phyloP scores from a whole-genome alignment of 371 early-diverging fungal genomes.

The Mortierella sp. region DNA sequence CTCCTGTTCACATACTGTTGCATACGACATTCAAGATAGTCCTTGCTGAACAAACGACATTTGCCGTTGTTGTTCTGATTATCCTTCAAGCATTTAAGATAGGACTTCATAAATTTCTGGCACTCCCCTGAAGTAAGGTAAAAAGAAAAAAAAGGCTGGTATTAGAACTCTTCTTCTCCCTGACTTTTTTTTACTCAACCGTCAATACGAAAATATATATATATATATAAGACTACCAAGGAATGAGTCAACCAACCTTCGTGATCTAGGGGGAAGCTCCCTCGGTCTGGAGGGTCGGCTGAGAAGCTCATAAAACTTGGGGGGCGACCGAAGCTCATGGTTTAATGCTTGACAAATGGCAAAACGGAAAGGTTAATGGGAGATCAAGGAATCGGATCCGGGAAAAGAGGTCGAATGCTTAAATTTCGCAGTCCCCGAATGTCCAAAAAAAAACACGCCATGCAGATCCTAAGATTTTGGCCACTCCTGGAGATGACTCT shows the following conservation, averaged over 20 bases:
- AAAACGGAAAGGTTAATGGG: too few relatives aligned
- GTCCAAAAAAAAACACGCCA: too few relatives aligned
- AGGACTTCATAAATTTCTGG: slow-evolving; percentile 73
- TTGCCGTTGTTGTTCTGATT: slow-evolving; percentile 72
- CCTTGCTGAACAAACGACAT: slow-evolving; percentile 76
- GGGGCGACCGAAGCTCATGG: slow-evolving; percentile 74
- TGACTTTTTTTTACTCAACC: too few relatives aligned
- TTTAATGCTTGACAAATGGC: background rate
- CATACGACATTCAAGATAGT: slow-evolving; percentile 87
- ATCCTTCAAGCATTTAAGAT: slow-evolving; percentile 75
- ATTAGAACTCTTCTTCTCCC: background rate
- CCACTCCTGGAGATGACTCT: too few relatives aligned
- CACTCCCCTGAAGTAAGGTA: slow-evolving; percentile 69
- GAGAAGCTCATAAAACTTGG: slow-evolving; percentile 66
- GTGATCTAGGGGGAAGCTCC: slow-evolving; percentile 86
- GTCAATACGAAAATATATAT: background rate
- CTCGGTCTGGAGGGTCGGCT: slow-evolving; percentile 78
- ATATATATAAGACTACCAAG: too few relatives aligned
- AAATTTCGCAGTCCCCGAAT: too few relatives aligned
- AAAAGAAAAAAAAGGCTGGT: background rate
- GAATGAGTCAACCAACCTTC: slow-evolving; percentile 55
- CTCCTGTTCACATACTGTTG: slow-evolving; percentile 63
- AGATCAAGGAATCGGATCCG: too few relatives aligned
- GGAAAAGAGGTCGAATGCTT: too few relatives aligned
- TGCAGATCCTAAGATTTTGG: too few relatives aligned